Base-by-base conservation (phyloP, 768 basidiomycete species). In the Paxillus ammoniavirescens region DNA sequence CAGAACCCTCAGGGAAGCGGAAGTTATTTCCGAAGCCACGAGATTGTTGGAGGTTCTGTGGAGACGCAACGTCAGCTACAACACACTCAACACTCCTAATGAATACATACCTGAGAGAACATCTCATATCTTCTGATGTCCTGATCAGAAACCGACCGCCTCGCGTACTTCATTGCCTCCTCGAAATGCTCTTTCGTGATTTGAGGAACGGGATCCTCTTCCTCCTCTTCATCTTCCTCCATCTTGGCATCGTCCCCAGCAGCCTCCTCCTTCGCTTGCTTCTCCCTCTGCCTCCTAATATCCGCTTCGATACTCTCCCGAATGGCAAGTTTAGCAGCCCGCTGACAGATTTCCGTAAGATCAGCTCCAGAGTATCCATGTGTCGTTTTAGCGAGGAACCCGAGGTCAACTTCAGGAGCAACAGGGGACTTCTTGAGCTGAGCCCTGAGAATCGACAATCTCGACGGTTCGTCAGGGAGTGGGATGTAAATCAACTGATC, bases 401-500 rank as follows among this genome's bases (percentile, higher is more conserved):
- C 30, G 45, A 98, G 83, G 69, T 97, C 84, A 61, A 99, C 95
- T 1, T 86, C 84, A 15, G 79, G 73, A 15, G 91, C 78, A 47
- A 99, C 75, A 14, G 97, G 97, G 15, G 90, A 93, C 71, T 94
- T 95, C 77, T 95, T 90, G 64, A 99, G 86, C 50, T 82, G 77
- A 14, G 97, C 96, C 67, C 81, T 83, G 72, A 99, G 87, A 67
- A 99, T 99, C 2, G 91, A 89, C 49, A 94, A 61, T 55, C 97
- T 91, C 33, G 92, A 94, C 2, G 80, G 74, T 73, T 98, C 95
- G 73, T 98, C 95, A 55, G 97, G 97, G 2, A 99, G 84, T 55
- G 97, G 97, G 57, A 99, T 99, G 77, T 98, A 98, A 72, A 98
- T 98, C 58, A 99, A 84, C 74, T 99, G 96, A 72, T 99, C 97